A percentile compares a stretch with the other conserved stretches of the same genome.
Evolutionary conservation across 169 alveolate genomes (phyloP).

Genomic region (Amoebophrya sp.): DNA sequence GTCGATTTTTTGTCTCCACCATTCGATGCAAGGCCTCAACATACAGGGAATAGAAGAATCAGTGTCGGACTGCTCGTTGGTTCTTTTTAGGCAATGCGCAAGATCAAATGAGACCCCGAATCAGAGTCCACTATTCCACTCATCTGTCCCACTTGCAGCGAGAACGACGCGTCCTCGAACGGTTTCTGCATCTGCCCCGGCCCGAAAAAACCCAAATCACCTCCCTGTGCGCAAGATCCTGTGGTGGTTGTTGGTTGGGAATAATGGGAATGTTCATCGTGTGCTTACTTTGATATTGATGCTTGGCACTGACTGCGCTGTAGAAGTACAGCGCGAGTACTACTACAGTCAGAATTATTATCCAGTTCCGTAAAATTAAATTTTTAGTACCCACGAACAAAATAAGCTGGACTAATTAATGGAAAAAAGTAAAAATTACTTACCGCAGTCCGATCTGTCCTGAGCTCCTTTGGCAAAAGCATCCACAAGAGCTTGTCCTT

Average conservation of each 20-base stretch:
- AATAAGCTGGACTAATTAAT: not conserved
- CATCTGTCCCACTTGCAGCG: constrained; percentile 36
- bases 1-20: no score
- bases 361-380: not conserved
- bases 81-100: not conserved
- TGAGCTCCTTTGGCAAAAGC: constrained; percentile 41
- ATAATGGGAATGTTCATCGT: not conserved
- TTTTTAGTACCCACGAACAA: not conserved
- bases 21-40: no score
- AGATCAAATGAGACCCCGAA: not conserved
- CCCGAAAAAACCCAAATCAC: constrained; percentile 38
- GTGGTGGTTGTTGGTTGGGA: not conserved
- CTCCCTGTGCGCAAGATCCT: constrained; percentile 29
- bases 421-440: no score
- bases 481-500: constrained; percentile 35
- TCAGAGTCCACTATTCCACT: constrained; percentile 38
- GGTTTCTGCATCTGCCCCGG: constrained; percentile 39
- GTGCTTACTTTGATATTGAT: not conserved
- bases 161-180: constrained; percentile 42
- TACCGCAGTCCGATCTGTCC: constrained; percentile 36
- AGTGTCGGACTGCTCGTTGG: no score
- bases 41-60: no score
- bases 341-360: no score
- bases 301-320: no score
- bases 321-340: no score